These are phyloP conservation scores for Nitzschia inconspicua DNA, from an alignment of 108 stramenopile genomes.

Conservation along the genomic window DNA sequence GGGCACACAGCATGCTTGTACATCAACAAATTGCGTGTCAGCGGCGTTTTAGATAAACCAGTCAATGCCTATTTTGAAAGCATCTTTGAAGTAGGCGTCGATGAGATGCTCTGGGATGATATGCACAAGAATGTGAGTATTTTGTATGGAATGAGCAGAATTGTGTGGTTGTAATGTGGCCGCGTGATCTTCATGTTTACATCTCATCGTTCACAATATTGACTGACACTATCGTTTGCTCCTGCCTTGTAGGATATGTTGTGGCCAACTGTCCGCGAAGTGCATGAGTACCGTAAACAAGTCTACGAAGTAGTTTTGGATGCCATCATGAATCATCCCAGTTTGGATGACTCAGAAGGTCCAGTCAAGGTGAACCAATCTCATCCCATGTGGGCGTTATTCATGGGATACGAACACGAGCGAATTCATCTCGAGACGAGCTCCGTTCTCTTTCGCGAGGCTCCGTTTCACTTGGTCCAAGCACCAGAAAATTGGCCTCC, in stretches of 20 bases:
- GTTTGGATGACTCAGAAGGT: constrained; percentile 53
- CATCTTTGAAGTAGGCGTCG: constrained; percentile 93
- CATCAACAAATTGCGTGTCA: constrained; percentile 89
- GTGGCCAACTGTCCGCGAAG: constrained; percentile 89
- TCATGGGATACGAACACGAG: constrained; percentile 89
- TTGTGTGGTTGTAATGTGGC: too few relatives aligned
- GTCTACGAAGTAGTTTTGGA: constrained; percentile 73
- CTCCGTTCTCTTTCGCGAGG: constrained; percentile 89
- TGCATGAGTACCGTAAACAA: constrained; percentile 77
- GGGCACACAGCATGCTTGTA: constrained; percentile 91
- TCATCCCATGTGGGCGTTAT: constrained; percentile 84
- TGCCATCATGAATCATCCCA: constrained; percentile 75
- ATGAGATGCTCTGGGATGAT: constrained; percentile 97
- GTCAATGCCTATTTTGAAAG: constrained; percentile 85
- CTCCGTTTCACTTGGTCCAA: constrained; percentile 80
- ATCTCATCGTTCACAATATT: too few relatives aligned
- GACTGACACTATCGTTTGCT: too few relatives aligned
- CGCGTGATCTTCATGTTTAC: too few relatives aligned
- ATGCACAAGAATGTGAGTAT: constrained; percentile 89
- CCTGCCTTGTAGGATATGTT: too few relatives aligned
- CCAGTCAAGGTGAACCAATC: constrained; percentile 55
- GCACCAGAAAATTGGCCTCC: constrained; percentile 78
- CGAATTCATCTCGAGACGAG: constrained; percentile 96
- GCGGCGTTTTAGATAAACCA: constrained; percentile 72
- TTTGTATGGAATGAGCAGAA: too few relatives aligned